These are phyloP conservation scores for Mrakia blollopis DNA, from an alignment of 768 basidiomycete genomes.

Conservation along the genomic window DNA sequence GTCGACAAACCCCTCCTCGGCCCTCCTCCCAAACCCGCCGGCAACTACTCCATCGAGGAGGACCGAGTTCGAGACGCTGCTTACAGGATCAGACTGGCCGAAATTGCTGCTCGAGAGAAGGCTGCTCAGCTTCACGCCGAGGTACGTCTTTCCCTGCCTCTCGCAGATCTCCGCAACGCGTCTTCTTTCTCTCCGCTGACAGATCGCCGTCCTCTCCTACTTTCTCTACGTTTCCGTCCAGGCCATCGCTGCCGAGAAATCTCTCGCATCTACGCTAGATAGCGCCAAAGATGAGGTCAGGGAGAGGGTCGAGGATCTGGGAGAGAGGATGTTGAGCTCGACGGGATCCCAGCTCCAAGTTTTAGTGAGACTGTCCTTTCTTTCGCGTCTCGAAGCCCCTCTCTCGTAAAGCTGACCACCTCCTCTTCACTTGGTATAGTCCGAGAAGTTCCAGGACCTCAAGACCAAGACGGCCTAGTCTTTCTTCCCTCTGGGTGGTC, in stretches of 20 bases:
- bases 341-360: neutral
- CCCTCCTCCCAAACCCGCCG: neutral
- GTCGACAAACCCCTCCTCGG: neutral
- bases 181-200: neutral
- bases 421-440: neutral
- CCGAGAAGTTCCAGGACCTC: neutral
- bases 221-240: neutral
- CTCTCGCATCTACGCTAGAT: neutral
- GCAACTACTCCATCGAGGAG: neutral
- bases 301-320: slow-evolving; percentile 4
- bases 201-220: neutral
- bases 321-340: neutral
- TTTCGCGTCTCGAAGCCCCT: too few relatives aligned
- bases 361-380: neutral
- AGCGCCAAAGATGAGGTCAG: neutral
- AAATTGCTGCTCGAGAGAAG: slow-evolving; percentile 13
- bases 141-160: neutral
- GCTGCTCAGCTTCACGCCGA: neutral
- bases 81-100: neutral
- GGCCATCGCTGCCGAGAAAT: neutral
- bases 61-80: neutral
- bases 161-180: neutral
- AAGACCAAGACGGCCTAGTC: neutral
- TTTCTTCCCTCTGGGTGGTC: neutral
- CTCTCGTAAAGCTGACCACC: neutral